Evolutionary conservation across 1,284 basidiomycete genomes (phyloP), one percentile per base, ranked within the genome.

Genomic region (Pholiota adiposa): DNA sequence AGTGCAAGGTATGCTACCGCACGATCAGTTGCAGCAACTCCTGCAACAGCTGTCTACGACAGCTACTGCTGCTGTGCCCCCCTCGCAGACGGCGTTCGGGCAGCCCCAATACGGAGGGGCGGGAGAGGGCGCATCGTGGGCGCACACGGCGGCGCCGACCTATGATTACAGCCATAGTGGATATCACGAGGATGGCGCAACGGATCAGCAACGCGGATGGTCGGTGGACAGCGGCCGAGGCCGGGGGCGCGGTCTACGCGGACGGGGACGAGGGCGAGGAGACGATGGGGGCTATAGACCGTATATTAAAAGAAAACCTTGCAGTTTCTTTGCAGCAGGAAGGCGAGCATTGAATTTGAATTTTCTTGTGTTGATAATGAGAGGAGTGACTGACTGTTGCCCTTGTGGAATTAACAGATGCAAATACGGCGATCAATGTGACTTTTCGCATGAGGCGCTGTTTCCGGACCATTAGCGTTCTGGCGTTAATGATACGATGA

Each of bases 261-360:
- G 72, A 11, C 67, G 74, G 31, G 71, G 72, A 23, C 67, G 72
- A 49, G 71, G 74, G 44, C 67, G 73, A 25, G 72, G 73, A 41
- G 64, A 73, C 23, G 70, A 81, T 48, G 80, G 79, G 63, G 86
- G 83, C 62, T 84, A 79, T 88, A 90, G 83, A 86, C 82, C 78
- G 41, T 67, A 75, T 79, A 89, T 79, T 83, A 90, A 87, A 85
- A 83, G 87, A 86, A 87, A 84, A 87, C 85, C 87, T 78, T 93
- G 91, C 88, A 89, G 81, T 83, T 93, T 92, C 81, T 92, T 87
- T 84, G 85, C 85, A 78, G 83, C 86, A 83, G 91, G 90, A 90
- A 92, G 90, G 90, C 88, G 86, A 93, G 91, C 87, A 83, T 81
- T 70, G 69, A 77, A 74, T 71, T 72, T 70, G 67, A 73, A 70